Conservation (phyloP, 2,329 filamentous ascomycete genomes). For the Pseudogymnoascus sp. region DNA sequence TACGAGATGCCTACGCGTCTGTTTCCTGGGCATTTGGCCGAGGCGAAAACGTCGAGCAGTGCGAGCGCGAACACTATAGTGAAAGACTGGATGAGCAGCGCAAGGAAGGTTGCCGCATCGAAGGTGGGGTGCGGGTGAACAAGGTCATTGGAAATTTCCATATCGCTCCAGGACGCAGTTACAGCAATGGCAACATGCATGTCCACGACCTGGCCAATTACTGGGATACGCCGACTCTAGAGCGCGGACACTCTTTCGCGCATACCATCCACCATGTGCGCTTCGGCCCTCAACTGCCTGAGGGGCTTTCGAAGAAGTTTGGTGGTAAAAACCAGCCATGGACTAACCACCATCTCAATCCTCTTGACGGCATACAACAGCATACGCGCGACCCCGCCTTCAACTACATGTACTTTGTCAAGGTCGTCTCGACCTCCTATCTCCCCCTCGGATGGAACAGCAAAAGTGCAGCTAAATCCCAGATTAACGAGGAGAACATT, state of each 20-base stretch:
- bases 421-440: slow-evolving; percentile 94
- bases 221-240: slow-evolving; percentile 58
- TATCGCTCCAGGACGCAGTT: slow-evolving; percentile 88
- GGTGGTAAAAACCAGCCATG: slow-evolving; percentile 50
- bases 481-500: slow-evolving; percentile 41
- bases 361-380: slow-evolving; percentile 74
- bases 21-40: slow-evolving; percentile 90
- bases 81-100: slow-evolving; percentile 82
- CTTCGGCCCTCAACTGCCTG: slow-evolving; percentile 85
- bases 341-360: slow-evolving; percentile 88
- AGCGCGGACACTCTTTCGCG: slow-evolving; percentile 72
- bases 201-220: slow-evolving; percentile 97
- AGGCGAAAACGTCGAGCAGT: slow-evolving; percentile 90
- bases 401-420: slow-evolving; percentile 99
- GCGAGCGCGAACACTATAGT: slow-evolving; percentile 85
- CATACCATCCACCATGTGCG: slow-evolving; percentile 82
- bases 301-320: slow-evolving; percentile 54
- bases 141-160: slow-evolving; percentile 99
- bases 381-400: slow-evolving; percentile 70
- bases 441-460: slow-evolving; percentile 83
- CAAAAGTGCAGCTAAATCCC: slow-evolving; percentile 33
- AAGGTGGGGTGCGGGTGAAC: slow-evolving; percentile 88
- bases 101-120: slow-evolving; percentile 86
- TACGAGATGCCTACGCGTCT: slow-evolving; percentile 84
- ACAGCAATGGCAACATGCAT: slow-evolving; percentile 94